Base-by-base conservation (phyloP, 345 rosid genomes). In the Microthlaspi erraticum region DNA sequence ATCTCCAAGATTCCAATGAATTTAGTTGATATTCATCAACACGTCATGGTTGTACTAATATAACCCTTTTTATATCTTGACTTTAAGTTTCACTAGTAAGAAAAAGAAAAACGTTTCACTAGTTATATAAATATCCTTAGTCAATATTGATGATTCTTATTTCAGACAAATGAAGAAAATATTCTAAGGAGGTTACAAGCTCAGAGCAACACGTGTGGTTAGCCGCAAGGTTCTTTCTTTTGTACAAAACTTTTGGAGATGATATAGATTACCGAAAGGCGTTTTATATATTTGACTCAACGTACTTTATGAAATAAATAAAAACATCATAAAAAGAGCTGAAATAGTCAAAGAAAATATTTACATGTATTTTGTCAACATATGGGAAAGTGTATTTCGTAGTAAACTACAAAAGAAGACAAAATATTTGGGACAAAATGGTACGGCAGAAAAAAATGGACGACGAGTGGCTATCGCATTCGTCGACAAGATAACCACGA, bases 401-500 rank as follows among this genome's bases (percentile, higher is more conserved):
- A 46, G 17, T 14, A 13, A 20, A 20, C 38, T 14, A 49, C 18
- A 29, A 33, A 60, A 11, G 37, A 58, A 37, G 34, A 16, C 12
- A 70, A 39, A 16, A 4, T 48, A 53, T 68, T 43, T 52, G 17
- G 54, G 64, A 68, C 72, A 68, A 68, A 32, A 32, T 32, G 58
- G 66, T 58, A 58, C 66, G 36, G 74, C 66, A 49, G 41, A 49
- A 58, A 70, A 58, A 19, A 31, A 5, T 59, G 48, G 20, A 48
- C 41, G 10, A 69, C 6, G 31, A 36, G 55, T 48, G 34, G 57
- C 65, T 10, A 46, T 69, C n/a, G n/a, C n/a, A n/a, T n/a, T n/a
- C 39, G 64, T 68, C 72, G 64, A 68, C 46, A 58, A 59, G 66
- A 59, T 70, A 48, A 49, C 49, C 39, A 37, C 38, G 32, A 70